Evolutionary conservation across 805 yeast species (phyloP).

Genomic region (Saccharomycopsis synnaedendra): DNA sequence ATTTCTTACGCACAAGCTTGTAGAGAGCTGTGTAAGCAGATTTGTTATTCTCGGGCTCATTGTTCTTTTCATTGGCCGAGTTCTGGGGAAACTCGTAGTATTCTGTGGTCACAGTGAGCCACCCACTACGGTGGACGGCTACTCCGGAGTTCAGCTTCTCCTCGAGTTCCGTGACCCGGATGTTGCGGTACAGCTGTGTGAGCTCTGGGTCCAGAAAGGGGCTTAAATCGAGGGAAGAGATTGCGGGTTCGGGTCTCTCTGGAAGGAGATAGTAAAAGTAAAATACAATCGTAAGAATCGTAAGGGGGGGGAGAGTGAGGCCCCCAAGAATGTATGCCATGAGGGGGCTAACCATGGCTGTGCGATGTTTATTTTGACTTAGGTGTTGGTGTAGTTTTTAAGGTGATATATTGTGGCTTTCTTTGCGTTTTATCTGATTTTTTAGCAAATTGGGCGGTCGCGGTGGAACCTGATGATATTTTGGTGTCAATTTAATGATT

Average conservation of each 20-base stretch:
- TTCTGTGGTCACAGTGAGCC: conserved; percentile 79
- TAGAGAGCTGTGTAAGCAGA: conserved; percentile 53
- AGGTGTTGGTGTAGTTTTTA: no score
- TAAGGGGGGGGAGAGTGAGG: no score
- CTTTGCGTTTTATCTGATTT: no score
- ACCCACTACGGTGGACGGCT: conserved; percentile 54
- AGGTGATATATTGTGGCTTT: no score
- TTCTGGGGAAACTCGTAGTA: conserved; percentile 36
- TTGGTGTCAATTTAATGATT: no score
- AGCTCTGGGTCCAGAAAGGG: conserved; percentile 17
- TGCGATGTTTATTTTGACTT: no score
- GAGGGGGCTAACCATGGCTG: background rate
- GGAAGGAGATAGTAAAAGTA: no score
- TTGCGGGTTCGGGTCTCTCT: no score
- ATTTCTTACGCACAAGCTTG: conserved; percentile 35
- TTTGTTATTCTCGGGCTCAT: conserved; percentile 24
- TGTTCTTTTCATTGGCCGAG: conserved; percentile 17
- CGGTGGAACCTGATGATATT: no score
- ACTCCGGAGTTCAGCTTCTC: conserved; percentile 52
- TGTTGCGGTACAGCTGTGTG: conserved; percentile 23
- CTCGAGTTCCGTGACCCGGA: conserved; percentile 55
- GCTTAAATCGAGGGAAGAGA: background rate
- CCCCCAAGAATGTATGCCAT: no score
- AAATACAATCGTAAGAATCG: no score
- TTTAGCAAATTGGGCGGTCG: no score